phyloP scores from a whole-genome alignment of 1,139 yeast species.

The Geotrichum europaeum region DNA sequence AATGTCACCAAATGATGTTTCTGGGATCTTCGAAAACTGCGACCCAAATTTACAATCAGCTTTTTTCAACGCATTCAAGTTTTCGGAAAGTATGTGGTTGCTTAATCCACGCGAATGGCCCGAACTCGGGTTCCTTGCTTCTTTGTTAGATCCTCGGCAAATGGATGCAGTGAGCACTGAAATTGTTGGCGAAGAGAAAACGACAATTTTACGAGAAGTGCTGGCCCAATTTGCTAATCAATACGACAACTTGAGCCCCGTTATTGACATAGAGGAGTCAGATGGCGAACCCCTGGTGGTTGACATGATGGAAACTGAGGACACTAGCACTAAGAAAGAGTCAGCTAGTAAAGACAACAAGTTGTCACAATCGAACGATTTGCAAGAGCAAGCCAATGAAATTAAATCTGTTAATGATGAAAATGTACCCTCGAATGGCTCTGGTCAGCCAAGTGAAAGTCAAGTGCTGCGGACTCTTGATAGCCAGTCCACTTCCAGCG shows the following conservation, averaged over 20 bases:
- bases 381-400: background rate
- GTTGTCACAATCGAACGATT: background rate
- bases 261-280: background rate
- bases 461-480: background rate
- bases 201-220: background rate
- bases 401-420: background rate
- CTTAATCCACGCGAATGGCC: conserved; percentile 5
- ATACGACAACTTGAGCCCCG: background rate
- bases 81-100: background rate
- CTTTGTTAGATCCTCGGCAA: conserved; percentile 9
- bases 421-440: background rate
- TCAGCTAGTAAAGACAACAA: background rate
- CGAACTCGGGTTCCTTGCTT: conserved; percentile 2
- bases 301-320: background rate
- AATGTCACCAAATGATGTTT: background rate
- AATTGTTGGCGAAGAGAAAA: background rate
- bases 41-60: background rate
- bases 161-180: background rate
- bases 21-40: background rate
- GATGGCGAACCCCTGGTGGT: background rate
- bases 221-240: background rate
- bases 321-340: background rate
- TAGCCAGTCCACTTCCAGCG: background rate
- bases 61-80: background rate
- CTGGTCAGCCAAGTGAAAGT: background rate